These are phyloP conservation scores for Rhizophagus clarus DNA, from an alignment of 192 early-diverging fungal species.

Conservation along the genomic window DNA sequence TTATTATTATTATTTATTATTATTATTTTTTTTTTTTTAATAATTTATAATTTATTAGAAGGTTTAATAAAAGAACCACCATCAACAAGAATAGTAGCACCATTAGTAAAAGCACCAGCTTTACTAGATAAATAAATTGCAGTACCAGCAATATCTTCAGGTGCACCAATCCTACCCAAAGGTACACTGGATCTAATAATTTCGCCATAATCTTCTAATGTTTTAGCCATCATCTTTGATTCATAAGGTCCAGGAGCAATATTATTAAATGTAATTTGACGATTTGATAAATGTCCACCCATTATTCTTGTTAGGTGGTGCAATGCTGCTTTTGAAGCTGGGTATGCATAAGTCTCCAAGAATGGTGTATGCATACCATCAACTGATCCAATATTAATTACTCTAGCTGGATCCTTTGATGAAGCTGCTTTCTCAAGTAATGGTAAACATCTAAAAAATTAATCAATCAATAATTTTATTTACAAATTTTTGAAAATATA, in stretches of 20 bases:
- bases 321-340: constrained; percentile 77
- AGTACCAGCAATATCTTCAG: constrained; percentile 87
- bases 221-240: constrained; percentile 37
- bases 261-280: constrained; percentile 65
- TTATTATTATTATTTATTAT: not conserved
- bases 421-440: constrained; percentile 60
- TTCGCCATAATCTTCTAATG: not conserved
- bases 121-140: constrained; percentile 75
- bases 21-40: not conserved
- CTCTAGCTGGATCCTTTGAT: constrained; percentile 58
- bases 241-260: constrained; percentile 75
- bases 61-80: constrained; percentile 55
- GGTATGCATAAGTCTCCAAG: constrained; percentile 68
- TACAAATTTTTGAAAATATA: not conserved
- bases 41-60: not conserved
- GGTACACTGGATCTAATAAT: constrained; percentile 60
- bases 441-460: constrained; percentile 40
- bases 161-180: constrained; percentile 73
- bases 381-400: constrained; percentile 86
- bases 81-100: constrained; percentile 81
- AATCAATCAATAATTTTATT: not conserved
- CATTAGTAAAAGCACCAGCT: constrained; percentile 82
- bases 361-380: constrained; percentile 42
- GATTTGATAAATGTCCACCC: constrained; percentile 54
- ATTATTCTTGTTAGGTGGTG: constrained; percentile 73